Evolutionary conservation across 108 stramenopile species (phyloP), one percentile per base, ranked within the genome.

Genomic region (Thalassiosira profunda): DNA sequence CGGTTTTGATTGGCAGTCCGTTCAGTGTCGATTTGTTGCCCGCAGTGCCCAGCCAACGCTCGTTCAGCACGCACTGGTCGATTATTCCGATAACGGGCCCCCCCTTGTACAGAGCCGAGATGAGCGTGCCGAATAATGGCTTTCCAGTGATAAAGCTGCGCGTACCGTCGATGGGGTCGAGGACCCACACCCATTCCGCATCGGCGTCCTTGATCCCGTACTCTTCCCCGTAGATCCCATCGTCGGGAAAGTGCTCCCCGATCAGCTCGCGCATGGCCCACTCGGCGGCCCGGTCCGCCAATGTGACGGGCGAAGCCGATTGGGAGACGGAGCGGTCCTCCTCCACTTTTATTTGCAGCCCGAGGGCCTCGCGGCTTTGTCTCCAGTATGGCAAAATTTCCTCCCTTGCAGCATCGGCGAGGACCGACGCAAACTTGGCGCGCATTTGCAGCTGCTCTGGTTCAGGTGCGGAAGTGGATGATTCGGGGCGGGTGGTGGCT

Each of bases 81-180:
- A 85, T 80, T 9, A 85, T 56, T 4, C 84, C 84, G 48, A 85
- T 66, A 34, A 82, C 64, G 25, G 84, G 84, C 10, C 40, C 67
- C 14, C 81, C 81, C 5, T 70, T 24, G n/a, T 53, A 28, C 8
- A 85, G 45, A 46, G 73, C 70, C 4, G 81, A 77, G 40, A 85
- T 82, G 0, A 85, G 46, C 18, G 81, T 85, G 12, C 84, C 84
- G 53, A 82, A 85, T 37, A 82, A 60, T 33, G 84, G 84, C 42
- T 85, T 85, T 2, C 84, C 84, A 10, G 84, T 82, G 25, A 85
- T 74, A 43, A 85, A 85, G 33, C 72, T 69, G 48, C 76, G 82
- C 26, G 84, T 85, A 6, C 84, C 84, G 40, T 85, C 84, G 49
- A 85, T 81, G 2, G 84, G 84, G 52, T 85, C 84, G 18, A 85